Base-by-base conservation (phyloP, 1,139 yeast genomes). In the Hanseniaspora uvarum region DNA sequence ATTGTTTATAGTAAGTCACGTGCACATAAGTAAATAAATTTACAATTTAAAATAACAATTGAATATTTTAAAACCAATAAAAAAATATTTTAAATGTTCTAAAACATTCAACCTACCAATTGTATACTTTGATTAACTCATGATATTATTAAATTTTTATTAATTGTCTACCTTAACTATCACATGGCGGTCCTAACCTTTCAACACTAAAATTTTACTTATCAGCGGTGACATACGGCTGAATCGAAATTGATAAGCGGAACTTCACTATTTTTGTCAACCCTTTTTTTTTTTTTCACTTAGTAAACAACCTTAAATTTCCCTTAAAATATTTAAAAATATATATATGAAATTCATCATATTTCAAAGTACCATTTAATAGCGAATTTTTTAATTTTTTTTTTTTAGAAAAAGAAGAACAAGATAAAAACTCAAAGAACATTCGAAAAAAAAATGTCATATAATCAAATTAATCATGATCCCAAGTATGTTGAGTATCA, bases 401-500 rank as follows among this genome's bases (percentile, higher is more conserved):
- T 31, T 12, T 12, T 6, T 11, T 12, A 12, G 5, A 3, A 31
- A n/a, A 8, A 7, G 14, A 12, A 31, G 5, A 3, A 31, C 14
- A 6, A 7, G 14, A 6, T 14, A 31, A 7, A 12, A 39, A 24
- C 2, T 23, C 10, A 5, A 28, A 26, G 5, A 10, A 4, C 21
- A n/a, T 10, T 5, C 14, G 19, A 39, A 16, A 11, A 14, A 18
- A 30, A 18, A 4, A 61, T 61, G 64, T 54, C 58, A 6, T 67
- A 62, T 46, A 57, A 59, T 10, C 50, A 54, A 11, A 56, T 72
- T 59, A 83, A 78, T 65, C 73, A 72, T 57, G 81, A 78, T 58
- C 96, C 96, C 3, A 80, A 79, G 53, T 85, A 88, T 63, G 86
- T 86, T 66, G 92, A 94, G 57, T 81, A 89, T 40, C 88, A 86